Base-by-base conservation (phyloP, 345 rosid species). In the Toxicodendron radicans region DNA sequence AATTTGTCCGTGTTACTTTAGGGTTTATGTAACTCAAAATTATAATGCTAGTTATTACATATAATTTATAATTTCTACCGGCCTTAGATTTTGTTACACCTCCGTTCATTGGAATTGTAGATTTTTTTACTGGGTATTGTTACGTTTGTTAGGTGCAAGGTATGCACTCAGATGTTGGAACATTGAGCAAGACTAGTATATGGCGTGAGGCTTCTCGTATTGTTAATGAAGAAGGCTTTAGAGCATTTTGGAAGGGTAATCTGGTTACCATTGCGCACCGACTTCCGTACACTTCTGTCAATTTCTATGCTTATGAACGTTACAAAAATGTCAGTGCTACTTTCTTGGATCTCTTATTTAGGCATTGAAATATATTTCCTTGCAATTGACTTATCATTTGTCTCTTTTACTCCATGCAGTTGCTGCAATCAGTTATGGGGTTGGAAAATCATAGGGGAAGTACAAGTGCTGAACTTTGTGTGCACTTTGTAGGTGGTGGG, bases 221-320 rank as follows among this genome's bases (percentile, higher is more conserved):
- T 64, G 38, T 86, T 56, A 84, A 81, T 21, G 98, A 95, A 84
- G 98, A 95, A 81, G 99, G 99, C 30, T 80, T 89, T 78, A 87
- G 91, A 80, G 99, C 99, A 32, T 91, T 95, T 82, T 95, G 98
- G 99, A 95, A 87, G 81, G 99, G 99, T 51, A 95, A 95, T 78
- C 43, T 95, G 35, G 99, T 95, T 60, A 95, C 97, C 5, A 88
- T 91, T 70, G 93, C 87, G 13, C 99, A 95, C 64, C 97, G 99
- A 65, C 89, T 93, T 76, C 98, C 99, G 14, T 95, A 95, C 80
- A 73, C 97, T 51, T 79, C 97, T 0, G 83, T 95, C 62, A 95
- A 81, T 79, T 93, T 95, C 75, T 95, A 87, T 79, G 87, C 97
- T 35, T 95, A 89, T 77, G 95, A 93, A 64, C 83, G 76, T 62